Conservation (phyloP, 371 early-diverging fungal genomes). For the Nosema muscidifuracis region DNA sequence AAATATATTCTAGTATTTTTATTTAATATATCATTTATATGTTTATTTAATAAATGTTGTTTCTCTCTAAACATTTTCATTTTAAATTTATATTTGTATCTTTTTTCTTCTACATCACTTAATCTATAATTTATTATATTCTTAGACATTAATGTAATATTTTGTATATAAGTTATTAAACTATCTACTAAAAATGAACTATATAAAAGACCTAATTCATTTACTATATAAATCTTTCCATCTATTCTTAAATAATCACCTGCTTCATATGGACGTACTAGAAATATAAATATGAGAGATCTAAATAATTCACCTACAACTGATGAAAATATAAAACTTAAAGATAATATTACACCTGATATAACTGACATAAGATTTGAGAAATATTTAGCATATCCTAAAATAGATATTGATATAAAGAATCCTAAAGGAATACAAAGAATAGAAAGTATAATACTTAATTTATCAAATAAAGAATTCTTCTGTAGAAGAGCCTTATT, state of each 20-base stretch:
- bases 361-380: conserved; percentile 11
- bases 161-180: conserved; percentile 24
- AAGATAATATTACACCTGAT: conserved; percentile 11
- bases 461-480: conserved; percentile 22
- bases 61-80: not conserved
- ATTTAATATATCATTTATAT: not conserved
- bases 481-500: conserved; percentile 38
- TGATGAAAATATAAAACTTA: conserved; percentile 39
- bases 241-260: conserved; percentile 49
- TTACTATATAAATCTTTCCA: conserved; percentile 37
- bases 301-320: conserved; percentile 37
- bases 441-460: conserved; percentile 18
- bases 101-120: not conserved
- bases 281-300: conserved; percentile 54
- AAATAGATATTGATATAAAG: not conserved
- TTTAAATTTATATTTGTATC: not conserved
- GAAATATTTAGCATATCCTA: not conserved
- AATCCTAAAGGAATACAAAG: conserved; percentile 19
- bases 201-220: conserved; percentile 51
- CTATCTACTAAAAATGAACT: conserved; percentile 31
- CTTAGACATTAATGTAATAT: conserved; percentile 30
- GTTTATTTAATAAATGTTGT: not conserved
- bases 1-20: not conserved
- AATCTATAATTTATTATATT: conserved; percentile 50
- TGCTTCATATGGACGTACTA: conserved; percentile 54